A percentile compares a stretch with the other conserved stretches of the same genome.
These are phyloP conservation scores for Mycena crocata DNA, from an alignment of 768 basidiomycete genomes.

Conservation along the genomic window DNA sequence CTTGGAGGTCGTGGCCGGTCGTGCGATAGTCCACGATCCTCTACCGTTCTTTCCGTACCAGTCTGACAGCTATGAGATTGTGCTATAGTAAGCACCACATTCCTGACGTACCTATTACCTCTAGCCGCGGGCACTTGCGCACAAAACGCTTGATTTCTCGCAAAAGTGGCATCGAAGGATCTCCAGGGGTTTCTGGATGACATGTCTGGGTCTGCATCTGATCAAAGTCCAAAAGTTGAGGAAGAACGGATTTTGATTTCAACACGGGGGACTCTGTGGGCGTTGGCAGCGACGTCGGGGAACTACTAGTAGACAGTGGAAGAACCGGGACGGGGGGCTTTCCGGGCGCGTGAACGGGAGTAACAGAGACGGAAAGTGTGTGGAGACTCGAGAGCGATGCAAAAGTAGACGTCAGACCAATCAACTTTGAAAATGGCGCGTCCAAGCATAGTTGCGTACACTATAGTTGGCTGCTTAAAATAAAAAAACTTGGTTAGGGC, in stretches of 20 bases:
- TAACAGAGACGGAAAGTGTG: conserved; percentile 45
- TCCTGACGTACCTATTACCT: conserved; percentile 40
- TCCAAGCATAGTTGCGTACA: conserved; percentile 45
- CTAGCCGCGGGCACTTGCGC: conserved; percentile 48
- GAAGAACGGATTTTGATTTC: conserved; percentile 41
- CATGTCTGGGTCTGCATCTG: conserved; percentile 42
- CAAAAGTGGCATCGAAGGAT: conserved; percentile 49
- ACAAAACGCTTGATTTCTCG: conserved; percentile 53
- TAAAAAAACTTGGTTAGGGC: background rate
- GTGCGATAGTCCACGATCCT: conserved; percentile 44
- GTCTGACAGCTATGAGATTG: conserved; percentile 35
- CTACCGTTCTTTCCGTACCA: conserved; percentile 51
- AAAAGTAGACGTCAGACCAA: conserved; percentile 46
- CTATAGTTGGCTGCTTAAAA: conserved; percentile 34
- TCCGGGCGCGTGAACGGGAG: conserved; percentile 45
- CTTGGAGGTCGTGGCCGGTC: conserved; percentile 40
- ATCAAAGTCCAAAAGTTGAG: conserved; percentile 40
- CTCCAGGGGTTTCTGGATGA: conserved; percentile 33
- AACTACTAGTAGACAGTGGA: conserved; percentile 20
- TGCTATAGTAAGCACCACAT: background rate
- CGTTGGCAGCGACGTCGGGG: conserved; percentile 42
- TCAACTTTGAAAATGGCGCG: conserved; percentile 50
- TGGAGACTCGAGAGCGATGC: conserved; percentile 43
- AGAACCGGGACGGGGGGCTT: conserved; percentile 40
- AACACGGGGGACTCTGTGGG: conserved; percentile 46